These are phyloP conservation scores for Pascua sp. DNA, from an alignment of 1,284 basidiomycete genomes.

Conservation along the genomic window DNA sequence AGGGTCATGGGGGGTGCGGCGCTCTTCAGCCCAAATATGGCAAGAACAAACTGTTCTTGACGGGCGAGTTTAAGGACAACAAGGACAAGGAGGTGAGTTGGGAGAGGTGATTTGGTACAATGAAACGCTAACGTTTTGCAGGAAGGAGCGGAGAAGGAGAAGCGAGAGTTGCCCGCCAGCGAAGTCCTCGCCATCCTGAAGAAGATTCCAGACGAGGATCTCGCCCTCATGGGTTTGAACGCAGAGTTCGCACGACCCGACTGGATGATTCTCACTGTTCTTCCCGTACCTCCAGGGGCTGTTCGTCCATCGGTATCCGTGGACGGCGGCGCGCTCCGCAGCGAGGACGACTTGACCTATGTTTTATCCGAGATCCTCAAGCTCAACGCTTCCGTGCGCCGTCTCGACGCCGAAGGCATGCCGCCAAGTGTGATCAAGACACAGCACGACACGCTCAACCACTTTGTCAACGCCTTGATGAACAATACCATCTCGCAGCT, in stretches of 20 bases:
- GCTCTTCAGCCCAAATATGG: slow-evolving; percentile 85
- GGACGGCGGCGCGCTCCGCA: slow-evolving; percentile 91
- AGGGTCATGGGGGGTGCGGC: slow-evolving; percentile 92
- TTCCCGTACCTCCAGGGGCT: slow-evolving; percentile 96
- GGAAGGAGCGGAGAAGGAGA: slow-evolving; percentile 84
- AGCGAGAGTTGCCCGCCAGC: slow-evolving; percentile 77
- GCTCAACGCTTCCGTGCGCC: slow-evolving; percentile 83
- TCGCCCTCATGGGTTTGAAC: slow-evolving; percentile 87
- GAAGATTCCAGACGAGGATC: slow-evolving; percentile 86
- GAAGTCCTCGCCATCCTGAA: slow-evolving; percentile 90
- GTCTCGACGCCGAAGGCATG: slow-evolving; percentile 94
- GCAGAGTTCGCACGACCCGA: slow-evolving; percentile 95
- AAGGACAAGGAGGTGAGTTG: slow-evolving; percentile 69
- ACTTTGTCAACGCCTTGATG: slow-evolving; percentile 99
- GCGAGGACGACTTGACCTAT: slow-evolving; percentile 98
- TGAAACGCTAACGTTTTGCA: slow-evolving; percentile 23
- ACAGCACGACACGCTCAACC: slow-evolving; percentile 95
- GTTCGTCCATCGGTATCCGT: slow-evolving; percentile 96
- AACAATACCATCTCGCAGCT: slow-evolving; percentile 99
- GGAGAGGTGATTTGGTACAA: slow-evolving; percentile 41
- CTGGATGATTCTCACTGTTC: slow-evolving; percentile 99
- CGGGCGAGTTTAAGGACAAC: slow-evolving; percentile 89
- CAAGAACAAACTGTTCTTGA: slow-evolving; percentile 93
- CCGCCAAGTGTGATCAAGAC: slow-evolving; percentile 94
- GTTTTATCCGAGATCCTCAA: slow-evolving; percentile 98